A percentile compares a stretch with the other conserved stretches of the same genome.
phyloP scores from a whole-genome alignment of 2,329 filamentous ascomycete genomes.

The Colletotrichum aenigma region DNA sequence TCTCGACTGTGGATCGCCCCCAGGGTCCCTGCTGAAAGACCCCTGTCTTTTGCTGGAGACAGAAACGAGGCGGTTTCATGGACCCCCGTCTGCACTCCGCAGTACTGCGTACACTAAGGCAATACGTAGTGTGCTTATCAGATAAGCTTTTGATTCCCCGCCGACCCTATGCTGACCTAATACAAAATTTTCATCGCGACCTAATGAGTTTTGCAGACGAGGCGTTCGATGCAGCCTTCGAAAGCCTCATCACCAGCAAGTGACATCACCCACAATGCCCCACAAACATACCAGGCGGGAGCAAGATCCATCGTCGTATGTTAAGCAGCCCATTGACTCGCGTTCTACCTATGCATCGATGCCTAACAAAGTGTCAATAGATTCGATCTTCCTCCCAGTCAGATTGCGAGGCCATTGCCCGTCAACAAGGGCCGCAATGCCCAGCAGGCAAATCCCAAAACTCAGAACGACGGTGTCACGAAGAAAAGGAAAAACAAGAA shows the following conservation, averaged over 20 bases:
- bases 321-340: background rate
- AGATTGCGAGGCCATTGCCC: constrained; percentile 56
- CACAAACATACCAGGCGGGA: constrained; percentile 82
- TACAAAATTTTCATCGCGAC: background rate
- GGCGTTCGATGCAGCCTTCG: background rate
- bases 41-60: background rate
- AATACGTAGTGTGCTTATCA: background rate
- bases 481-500: constrained; percentile 51
- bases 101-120: background rate
- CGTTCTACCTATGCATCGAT: background rate
- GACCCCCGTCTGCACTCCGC: background rate
- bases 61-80: background rate
- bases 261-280: constrained; percentile 63
- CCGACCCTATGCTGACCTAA: constrained; percentile 1
- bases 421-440: constrained; percentile 33
- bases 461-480: constrained; percentile 30
- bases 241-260: background rate
- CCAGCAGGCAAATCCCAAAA: constrained; percentile 24
- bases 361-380: constrained; percentile 31
- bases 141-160: background rate
- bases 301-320: constrained; percentile 59
- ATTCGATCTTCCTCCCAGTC: constrained; percentile 54
- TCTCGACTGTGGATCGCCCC: constrained; percentile 3
- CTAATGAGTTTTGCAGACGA: background rate
- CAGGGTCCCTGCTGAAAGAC: background rate